Conservation (phyloP, 2,329 filamentous ascomycete genomes). For the Sphaerulina musiva region DNA sequence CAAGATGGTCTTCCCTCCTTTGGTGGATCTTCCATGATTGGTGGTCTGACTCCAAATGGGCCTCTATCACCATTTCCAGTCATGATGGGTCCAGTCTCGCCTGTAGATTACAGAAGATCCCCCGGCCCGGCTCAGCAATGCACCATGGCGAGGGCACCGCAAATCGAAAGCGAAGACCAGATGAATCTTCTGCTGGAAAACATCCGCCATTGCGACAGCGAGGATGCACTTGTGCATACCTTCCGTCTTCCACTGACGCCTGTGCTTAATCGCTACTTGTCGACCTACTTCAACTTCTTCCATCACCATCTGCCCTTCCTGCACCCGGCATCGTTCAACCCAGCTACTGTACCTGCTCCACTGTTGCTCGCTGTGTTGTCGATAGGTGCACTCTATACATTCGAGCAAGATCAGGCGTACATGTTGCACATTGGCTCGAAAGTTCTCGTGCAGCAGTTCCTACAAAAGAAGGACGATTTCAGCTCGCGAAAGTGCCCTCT, state of each 20-base stretch:
- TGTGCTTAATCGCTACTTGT: conserved; percentile 83
- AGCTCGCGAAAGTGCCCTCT: conserved; percentile 94
- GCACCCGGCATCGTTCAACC: conserved; percentile 84
- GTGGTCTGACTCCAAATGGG: conserved; percentile 62
- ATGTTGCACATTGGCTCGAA: conserved; percentile 97
- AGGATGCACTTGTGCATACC: conserved; percentile 75
- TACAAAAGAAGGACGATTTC: conserved; percentile 98
- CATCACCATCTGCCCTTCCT: conserved; percentile 95
- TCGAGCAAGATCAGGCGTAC: conserved; percentile 94
- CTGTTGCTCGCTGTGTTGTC: conserved; percentile 84
- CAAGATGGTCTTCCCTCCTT: conserved; percentile 43
- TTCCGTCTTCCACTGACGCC: conserved; percentile 78
- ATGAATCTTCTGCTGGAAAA: conserved; percentile 79
- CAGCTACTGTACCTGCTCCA: conserved; percentile 71
- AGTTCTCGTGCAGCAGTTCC: conserved; percentile 90
- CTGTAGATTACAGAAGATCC: conserved; percentile 63
- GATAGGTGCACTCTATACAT: conserved; percentile 92
- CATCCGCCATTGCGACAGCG: conserved; percentile 71
- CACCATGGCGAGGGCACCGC: conserved; percentile 64
- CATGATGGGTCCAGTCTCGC: conserved; percentile 61
- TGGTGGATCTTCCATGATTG: conserved; percentile 63
- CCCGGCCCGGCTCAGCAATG: conserved; percentile 61
- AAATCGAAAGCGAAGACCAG: conserved; percentile 77
- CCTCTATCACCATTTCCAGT: conserved; percentile 66
- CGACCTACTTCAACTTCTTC: conserved; percentile 94